phyloP scores from a whole-genome alignment of 805 yeast species.

The Cyberlindnera mycetangii region DNA sequence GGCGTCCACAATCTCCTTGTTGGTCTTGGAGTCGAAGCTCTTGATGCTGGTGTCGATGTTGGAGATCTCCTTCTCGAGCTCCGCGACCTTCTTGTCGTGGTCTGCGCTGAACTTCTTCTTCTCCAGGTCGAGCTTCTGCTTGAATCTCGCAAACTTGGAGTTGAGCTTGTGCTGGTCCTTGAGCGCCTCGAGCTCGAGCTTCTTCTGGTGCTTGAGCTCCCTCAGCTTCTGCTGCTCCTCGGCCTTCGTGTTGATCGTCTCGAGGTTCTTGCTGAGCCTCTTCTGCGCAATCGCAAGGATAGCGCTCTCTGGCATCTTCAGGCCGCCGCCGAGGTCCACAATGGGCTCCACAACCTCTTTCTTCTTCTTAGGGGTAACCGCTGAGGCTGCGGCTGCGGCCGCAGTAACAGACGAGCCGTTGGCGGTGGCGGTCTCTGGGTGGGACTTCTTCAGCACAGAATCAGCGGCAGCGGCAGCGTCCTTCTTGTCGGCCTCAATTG shows the following conservation, averaged over 20 bases:
- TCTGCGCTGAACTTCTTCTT: conserved; percentile 18
- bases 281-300: conserved; percentile 27
- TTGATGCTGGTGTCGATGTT: conserved; percentile 21
- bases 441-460: conserved; percentile 6
- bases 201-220: conserved; percentile 27
- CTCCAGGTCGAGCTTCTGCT: conserved; percentile 27
- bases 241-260: conserved; percentile 24
- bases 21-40: conserved; percentile 21
- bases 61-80: conserved; percentile 23
- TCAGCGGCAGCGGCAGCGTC: conserved; percentile 5
- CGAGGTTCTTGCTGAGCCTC: conserved; percentile 21
- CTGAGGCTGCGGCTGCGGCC: conserved; percentile 5
- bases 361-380: conserved; percentile 12
- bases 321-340: conserved; percentile 30
- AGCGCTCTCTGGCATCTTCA: conserved; percentile 27
- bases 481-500: neutral
- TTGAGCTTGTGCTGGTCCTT: conserved; percentile 26
- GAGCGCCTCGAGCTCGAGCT: conserved; percentile 24
- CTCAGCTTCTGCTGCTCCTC: conserved; percentile 24
- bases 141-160: conserved; percentile 27
- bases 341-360: conserved; percentile 21
- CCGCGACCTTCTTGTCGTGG: conserved; percentile 20
- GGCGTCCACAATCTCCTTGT: conserved; percentile 22
- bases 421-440: neutral
- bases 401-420: neutral